phyloP scores from a whole-genome alignment of 495 filamentous ascomycete species.

The Pyronema omphalodes region DNA sequence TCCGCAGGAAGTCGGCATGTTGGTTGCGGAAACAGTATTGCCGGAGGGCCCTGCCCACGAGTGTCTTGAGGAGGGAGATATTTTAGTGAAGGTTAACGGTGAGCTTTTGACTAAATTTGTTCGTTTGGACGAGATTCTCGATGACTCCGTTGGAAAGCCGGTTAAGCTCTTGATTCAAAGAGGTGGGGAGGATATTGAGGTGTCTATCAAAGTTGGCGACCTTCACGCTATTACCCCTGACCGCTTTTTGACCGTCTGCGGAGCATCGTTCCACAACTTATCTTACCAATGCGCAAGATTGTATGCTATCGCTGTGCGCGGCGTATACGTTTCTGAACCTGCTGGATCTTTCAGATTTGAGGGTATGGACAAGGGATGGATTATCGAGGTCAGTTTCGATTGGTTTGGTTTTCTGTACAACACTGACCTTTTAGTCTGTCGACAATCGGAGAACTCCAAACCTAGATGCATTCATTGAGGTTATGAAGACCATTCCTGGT shows the following conservation, averaged over 20 bases:
- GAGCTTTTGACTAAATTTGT: constrained; percentile 89
- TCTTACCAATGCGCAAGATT: constrained; percentile 92
- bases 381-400: constrained; percentile 43
- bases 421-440: constrained; percentile 31
- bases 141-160: constrained; percentile 60
- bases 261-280: constrained; percentile 81
- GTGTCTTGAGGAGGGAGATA: constrained; percentile 82
- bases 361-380: constrained; percentile 74
- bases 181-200: constrained; percentile 70
- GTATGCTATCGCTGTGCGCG: constrained; percentile 77
- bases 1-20: constrained; percentile 87
- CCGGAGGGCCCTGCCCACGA: constrained; percentile 73
- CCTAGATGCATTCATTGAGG: constrained; percentile 74
- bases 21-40: constrained; percentile 86
- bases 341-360: constrained; percentile 91
- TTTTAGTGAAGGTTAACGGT: constrained; percentile 87
- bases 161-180: constrained; percentile 66
- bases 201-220: constrained; percentile 73
- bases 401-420: background rate
- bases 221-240: constrained; percentile 90
- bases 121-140: constrained; percentile 79
- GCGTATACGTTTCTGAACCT: constrained; percentile 89
- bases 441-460: constrained; percentile 79
- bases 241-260: constrained; percentile 82
- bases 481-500: constrained; percentile 68